Evolutionary conservation across 1,284 basidiomycete genomes (phyloP), one percentile per base, ranked within the genome.

Genomic region (Austroboletus niveus): DNA sequence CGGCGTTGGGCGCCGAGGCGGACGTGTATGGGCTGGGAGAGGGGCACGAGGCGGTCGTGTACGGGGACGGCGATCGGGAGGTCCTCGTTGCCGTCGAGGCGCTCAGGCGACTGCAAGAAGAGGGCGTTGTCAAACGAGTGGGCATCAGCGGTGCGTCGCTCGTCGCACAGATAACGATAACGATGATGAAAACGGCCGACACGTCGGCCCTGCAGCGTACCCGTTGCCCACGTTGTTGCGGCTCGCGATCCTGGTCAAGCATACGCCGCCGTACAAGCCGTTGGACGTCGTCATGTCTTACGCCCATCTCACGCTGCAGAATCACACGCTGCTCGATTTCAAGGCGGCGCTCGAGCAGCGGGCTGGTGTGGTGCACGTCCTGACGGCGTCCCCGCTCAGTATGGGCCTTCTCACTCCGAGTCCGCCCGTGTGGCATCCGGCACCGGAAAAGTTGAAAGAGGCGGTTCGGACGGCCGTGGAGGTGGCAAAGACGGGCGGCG

Each of bases 211-310:
- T 8, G 5, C 17, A 47, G 94, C 89, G 1, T 97, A 90, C 64
- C 93, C 94, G 1, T 78, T 98, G n/a, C 90, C 94, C 3, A 87
- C 87, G 1, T 79, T 98, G 12, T 79, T 99, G 9, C 87, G 96
- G 9, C 72, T 98, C 15, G 82, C 91, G 15, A 77, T 92, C 17
- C 76, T 98, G 44, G 81, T 92, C 52, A 72, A 80, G 27, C 79
- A 86, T 62, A 82, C 75, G 9, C 70, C 82, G 7, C 81, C 84
- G 9, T 82, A 75, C 64, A 76, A 78, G 49, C 86, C 90, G 2
- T 67, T 96, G 53, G 94, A 95, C 66, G 78, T 89, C 41, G 68
- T 97, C 35, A 81, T 95, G 54, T 89, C 88, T 11, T 97, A 94
- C 72, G 87, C 84, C n/a, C 92, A 96, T 67, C 80, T 91, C 46